Base-by-base conservation (phyloP, 2,329 filamentous ascomycete genomes). In the Chaetothyriales sp. region DNA sequence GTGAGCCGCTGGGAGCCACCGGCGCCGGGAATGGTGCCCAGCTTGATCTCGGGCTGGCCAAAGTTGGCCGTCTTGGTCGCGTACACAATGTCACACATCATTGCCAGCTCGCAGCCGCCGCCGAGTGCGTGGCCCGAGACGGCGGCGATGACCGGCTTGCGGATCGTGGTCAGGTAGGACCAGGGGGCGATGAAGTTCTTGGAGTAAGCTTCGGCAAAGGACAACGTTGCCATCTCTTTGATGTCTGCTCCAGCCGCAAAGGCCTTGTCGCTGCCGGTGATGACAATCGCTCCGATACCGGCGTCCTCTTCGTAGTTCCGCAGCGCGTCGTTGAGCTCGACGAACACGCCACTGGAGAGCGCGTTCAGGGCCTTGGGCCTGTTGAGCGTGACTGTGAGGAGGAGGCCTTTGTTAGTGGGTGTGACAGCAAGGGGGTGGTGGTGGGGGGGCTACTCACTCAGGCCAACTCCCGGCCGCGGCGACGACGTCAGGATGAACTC, bases 171-270 rank as follows among this genome's bases (percentile, higher is more conserved):
- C 46, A 95, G 78, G 56, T 84, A 76, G 5, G 88, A 95, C 92
- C 92, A 98, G 8, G 81, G 81, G 66, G 95, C 88, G 68, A 98
- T 96, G 68, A 98, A 98, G 64, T 93, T 86, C 59, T 74, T 80
- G 46, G 80, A 84, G 72, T 95, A 96, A 42, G 92, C 90, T 57
- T 83, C 74, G 56, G 85, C 79, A 70, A 98, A 98, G 50, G 83
- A 89, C 42, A 95, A 79, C 54, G 87, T 82, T 26, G 87, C 85
- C 92, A 98, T 98, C 70, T 98, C 92, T 70, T 96, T 96, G 73
- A 98, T 98, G 69, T 98, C 92, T 54, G 92, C 92, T 48, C 92
- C 92, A 44, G 92, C 90, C 26, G 90, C 90, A 64, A 95, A 98
- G 43, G 90, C 89, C 68, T 83, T 87, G 58, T 87, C 75, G 45